A percentile compares a stretch with the other conserved stretches of the same genome.
Evolutionary conservation across 2,329 filamentous ascomycete species (phyloP).

Genomic region (Penicillium sp.): DNA sequence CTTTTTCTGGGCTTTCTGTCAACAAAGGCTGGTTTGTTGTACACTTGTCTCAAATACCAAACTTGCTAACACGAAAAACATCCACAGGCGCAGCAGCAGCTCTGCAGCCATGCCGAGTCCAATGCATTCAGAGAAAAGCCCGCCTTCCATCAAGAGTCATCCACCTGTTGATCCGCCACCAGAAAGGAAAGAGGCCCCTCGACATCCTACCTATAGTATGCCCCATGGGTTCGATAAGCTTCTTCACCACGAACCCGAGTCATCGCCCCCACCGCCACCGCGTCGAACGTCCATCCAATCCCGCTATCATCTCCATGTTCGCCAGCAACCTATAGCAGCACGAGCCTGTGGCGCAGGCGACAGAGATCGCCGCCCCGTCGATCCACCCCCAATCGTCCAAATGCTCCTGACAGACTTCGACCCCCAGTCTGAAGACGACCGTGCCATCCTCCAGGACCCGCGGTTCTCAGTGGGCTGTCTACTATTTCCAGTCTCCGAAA

Average conservation of each 20-base stretch:
- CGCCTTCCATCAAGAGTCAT: slow-evolving; percentile 12
- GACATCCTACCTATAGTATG: slow-evolving; percentile 24
- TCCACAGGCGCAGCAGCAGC: slow-evolving; percentile 24
- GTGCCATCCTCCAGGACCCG: slow-evolving; percentile 35
- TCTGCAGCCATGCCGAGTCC: slow-evolving; percentile 27
- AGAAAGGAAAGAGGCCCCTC: slow-evolving; percentile 10
- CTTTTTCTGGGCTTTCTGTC: neutral
- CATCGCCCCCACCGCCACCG: slow-evolving; percentile 21
- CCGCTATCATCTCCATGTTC: slow-evolving; percentile 40
- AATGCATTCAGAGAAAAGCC: slow-evolving; percentile 26
- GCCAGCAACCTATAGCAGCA: slow-evolving; percentile 44
- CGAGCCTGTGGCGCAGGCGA: slow-evolving; percentile 45
- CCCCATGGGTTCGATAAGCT: slow-evolving; percentile 37
- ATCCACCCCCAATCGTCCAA: slow-evolving; percentile 46
- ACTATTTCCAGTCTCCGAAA: slow-evolving; percentile 32
- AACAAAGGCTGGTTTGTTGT: neutral
- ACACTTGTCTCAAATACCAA: no score
- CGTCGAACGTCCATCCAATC: slow-evolving; percentile 21
- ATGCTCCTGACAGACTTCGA: slow-evolving; percentile 44
- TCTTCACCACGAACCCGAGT: slow-evolving; percentile 28
- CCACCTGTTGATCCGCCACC: slow-evolving; percentile 6
- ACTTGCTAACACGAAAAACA: slow-evolving; percentile 15
- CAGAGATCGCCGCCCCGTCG: slow-evolving; percentile 43
- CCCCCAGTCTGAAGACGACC: slow-evolving; percentile 33
- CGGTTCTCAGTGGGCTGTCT: slow-evolving; percentile 43